Evolutionary conservation across 257 asterid genomes (phyloP).

Genomic region (Fraxinus pennsylvanica): DNA sequence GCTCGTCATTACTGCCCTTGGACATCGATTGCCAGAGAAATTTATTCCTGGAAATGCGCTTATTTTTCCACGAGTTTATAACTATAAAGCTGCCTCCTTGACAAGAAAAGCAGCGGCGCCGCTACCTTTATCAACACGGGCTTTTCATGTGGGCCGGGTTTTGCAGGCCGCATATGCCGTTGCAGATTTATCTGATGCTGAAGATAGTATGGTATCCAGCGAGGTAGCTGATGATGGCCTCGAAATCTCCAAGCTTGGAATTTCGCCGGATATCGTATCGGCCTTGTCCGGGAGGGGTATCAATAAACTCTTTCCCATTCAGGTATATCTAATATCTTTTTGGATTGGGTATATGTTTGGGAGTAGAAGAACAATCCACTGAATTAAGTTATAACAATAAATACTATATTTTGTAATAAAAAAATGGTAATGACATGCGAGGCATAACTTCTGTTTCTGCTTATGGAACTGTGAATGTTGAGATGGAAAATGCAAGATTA

Average conservation of each 20-base stretch:
- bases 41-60: conserved; percentile 26
- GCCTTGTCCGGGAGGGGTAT: conserved; percentile 70
- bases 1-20: conserved; percentile 44
- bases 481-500: neutral
- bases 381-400: neutral
- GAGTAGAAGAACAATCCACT: neutral
- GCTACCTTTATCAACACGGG: conserved; percentile 29
- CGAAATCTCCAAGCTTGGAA: conserved; percentile 83
- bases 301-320: conserved; percentile 84
- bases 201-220: conserved; percentile 36
- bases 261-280: conserved; percentile 57
- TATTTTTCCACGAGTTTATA: conserved; percentile 18
- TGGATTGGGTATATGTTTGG: neutral
- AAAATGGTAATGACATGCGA: neutral
- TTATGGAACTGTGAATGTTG: neutral
- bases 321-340: conserved; percentile 43
- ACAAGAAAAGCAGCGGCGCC: neutral
- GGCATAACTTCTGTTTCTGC: neutral
- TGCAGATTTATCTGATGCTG: conserved; percentile 61
- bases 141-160: conserved; percentile 48
- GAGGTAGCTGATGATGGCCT: conserved; percentile 65
- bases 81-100: conserved; percentile 20
- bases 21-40: conserved; percentile 38
- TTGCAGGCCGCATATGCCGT: conserved; percentile 50
- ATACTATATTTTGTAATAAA: conserved; percentile 1